These are phyloP conservation scores for Pichia cactophila DNA, from an alignment of 1,139 yeast genomes.

Conservation along the genomic window DNA sequence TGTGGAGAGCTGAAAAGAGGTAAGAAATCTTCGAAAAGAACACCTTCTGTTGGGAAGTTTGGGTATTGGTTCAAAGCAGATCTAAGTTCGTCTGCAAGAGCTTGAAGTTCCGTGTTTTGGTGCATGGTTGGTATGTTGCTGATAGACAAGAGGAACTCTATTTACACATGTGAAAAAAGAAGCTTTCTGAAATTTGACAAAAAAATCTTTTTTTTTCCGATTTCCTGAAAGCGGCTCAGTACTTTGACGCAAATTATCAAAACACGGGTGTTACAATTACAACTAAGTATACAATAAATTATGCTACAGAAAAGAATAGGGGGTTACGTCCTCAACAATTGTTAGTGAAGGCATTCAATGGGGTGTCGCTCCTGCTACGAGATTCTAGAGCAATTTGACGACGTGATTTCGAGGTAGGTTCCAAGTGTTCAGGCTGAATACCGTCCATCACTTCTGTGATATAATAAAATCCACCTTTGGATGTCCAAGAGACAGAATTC, in stretches of 20 bases:
- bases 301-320: background rate
- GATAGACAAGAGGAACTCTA: background rate
- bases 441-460: slow-evolving; percentile 60
- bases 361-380: slow-evolving; percentile 19
- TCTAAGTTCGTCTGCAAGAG: slow-evolving; percentile 53
- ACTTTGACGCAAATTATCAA: no score
- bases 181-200: background rate
- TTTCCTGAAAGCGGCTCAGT: background rate
- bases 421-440: slow-evolving; percentile 14
- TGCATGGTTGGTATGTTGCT: slow-evolving; percentile 7
- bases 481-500: slow-evolving; percentile 85
- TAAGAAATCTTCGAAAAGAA: slow-evolving; percentile 88
- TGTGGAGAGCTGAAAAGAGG: slow-evolving; percentile 84
- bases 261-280: background rate
- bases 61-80: slow-evolving; percentile 73
- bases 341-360: slow-evolving; percentile 26
- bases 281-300: background rate
- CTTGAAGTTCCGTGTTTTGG: slow-evolving; percentile 11
- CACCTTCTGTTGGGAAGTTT: slow-evolving; percentile 90
- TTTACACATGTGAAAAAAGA: background rate
- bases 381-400: background rate
- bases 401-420: background rate
- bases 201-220: background rate
- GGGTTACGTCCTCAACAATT: slow-evolving; percentile 15
- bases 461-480: slow-evolving; percentile 72